These are phyloP conservation scores for Lodderomyces theae DNA, from an alignment of 1,139 yeast species.

Conservation along the genomic window DNA sequence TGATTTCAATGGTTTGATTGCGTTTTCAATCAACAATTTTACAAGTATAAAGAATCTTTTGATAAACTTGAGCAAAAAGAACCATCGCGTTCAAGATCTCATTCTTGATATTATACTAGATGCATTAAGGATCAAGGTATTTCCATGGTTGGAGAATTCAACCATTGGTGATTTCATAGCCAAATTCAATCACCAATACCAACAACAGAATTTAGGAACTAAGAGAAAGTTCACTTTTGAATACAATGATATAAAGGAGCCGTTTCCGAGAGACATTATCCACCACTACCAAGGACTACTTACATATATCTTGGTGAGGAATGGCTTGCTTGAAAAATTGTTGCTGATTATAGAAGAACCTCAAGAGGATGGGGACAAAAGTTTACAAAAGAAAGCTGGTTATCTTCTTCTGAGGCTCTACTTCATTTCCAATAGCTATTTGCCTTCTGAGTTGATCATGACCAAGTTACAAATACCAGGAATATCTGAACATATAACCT, in stretches of 20 bases:
- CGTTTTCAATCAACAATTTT: conserved; percentile 59
- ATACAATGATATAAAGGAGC: conserved; percentile 11
- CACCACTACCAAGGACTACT: conserved; percentile 67
- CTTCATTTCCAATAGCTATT: conserved; percentile 50
- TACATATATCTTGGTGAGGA: conserved; percentile 50
- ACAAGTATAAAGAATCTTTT: conserved; percentile 58
- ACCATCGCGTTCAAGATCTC: conserved; percentile 54
- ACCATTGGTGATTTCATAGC: conserved; percentile 32
- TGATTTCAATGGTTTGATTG: conserved; percentile 74
- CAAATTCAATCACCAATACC: conserved; percentile 10
- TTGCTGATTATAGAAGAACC: conserved; percentile 47
- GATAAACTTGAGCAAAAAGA: conserved; percentile 59
- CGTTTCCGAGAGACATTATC: conserved; percentile 23
- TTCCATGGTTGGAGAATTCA: conserved; percentile 54
- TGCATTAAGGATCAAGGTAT: conserved; percentile 56
- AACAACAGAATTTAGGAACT: not conserved
- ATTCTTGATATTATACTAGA: conserved; percentile 72
- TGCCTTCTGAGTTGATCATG: conserved; percentile 41
- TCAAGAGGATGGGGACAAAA: conserved; percentile 20
- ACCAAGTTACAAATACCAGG: conserved; percentile 18
- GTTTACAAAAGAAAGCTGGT: conserved; percentile 55
- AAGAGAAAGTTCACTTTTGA: conserved; percentile 9
- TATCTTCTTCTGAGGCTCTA: conserved; percentile 61
- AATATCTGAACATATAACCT: conserved; percentile 15
- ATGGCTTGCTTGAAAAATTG: conserved; percentile 55